phyloP scores from a whole-genome alignment of 345 rosid genomes.

The Ceriops tagal region DNA sequence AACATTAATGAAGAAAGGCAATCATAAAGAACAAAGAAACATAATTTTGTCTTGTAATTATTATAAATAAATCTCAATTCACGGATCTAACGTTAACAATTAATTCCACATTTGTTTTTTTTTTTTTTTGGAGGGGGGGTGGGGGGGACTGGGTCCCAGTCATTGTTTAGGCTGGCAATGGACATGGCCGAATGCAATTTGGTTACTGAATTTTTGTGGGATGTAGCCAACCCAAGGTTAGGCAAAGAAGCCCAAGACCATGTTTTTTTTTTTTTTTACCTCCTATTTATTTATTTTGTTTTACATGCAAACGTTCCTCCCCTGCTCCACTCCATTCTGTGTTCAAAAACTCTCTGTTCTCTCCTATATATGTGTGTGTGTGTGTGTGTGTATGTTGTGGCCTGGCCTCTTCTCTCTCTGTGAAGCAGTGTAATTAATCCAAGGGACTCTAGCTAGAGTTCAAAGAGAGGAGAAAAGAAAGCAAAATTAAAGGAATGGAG shows the following conservation, averaged over 20 bases:
- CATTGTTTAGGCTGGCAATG: neutral
- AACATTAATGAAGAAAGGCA: no score
- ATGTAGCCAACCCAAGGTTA: neutral
- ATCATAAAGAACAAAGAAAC: no score
- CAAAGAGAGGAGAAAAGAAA: neutral
- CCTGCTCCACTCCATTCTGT: conserved; percentile 4
- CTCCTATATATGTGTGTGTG: neutral
- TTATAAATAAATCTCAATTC: no score
- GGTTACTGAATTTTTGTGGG: neutral
- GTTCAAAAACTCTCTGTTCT: conserved; percentile 1
- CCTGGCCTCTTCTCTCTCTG: neutral
- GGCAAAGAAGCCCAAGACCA: conserved; percentile 4
- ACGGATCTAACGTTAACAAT: no score
- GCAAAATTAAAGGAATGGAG: conserved; percentile 16
- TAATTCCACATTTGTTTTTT: no score
- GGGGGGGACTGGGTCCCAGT: no score
- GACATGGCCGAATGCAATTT: neutral
- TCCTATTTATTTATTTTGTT: conserved; percentile 33
- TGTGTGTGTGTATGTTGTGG: neutral
- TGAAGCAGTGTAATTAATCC: neutral
- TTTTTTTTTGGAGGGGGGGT: no score
- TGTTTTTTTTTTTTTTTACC: conserved; percentile 3
- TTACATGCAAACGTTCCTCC: conserved; percentile 12
- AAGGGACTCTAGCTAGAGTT: neutral
- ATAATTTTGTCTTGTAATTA: no score